Percentiles rank a stretch among this genome's conserved stretches.
Conservation (phyloP, 768 basidiomycete genomes). For the Leccinum uliginosum region DNA sequence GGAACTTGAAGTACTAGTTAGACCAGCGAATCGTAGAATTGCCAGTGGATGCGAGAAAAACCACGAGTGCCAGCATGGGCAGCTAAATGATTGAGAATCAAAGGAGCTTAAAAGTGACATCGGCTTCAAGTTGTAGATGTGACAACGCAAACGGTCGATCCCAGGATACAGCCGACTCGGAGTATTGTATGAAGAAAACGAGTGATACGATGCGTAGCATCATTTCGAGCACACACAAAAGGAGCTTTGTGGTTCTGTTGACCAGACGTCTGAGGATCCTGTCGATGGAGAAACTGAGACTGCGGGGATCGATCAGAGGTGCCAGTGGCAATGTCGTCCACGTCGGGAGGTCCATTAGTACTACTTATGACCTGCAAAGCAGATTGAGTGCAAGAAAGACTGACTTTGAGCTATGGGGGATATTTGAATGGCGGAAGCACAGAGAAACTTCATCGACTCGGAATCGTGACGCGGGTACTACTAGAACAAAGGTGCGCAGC, state of each 20-base stretch:
- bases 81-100: no score
- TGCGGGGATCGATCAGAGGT: constrained; percentile 18
- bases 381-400: constrained; percentile 40
- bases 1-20: constrained; percentile 28
- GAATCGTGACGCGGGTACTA: constrained; percentile 33
- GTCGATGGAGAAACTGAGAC: constrained; percentile 41
- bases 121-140: no score
- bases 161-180: constrained; percentile 49
- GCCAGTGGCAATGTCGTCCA: constrained; percentile 23
- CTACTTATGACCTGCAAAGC: constrained; percentile 57
- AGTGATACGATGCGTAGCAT: constrained; percentile 29
- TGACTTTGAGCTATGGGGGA: constrained; percentile 13
- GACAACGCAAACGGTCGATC: constrained; percentile 44
- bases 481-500: constrained; percentile 32
- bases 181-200: constrained; percentile 35
- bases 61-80: constrained; percentile 10
- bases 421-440: constrained; percentile 36
- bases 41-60: constrained; percentile 36
- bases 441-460: constrained; percentile 37
- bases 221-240: constrained; percentile 22
- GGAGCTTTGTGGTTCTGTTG: constrained; percentile 26
- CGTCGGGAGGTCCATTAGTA: constrained; percentile 46
- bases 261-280: constrained; percentile 42
- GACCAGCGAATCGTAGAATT: constrained; percentile 38
- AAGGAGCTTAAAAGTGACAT: no score